Base-by-base conservation (phyloP, 768 basidiomycete species). In the Stropharia rugosoannulata region DNA sequence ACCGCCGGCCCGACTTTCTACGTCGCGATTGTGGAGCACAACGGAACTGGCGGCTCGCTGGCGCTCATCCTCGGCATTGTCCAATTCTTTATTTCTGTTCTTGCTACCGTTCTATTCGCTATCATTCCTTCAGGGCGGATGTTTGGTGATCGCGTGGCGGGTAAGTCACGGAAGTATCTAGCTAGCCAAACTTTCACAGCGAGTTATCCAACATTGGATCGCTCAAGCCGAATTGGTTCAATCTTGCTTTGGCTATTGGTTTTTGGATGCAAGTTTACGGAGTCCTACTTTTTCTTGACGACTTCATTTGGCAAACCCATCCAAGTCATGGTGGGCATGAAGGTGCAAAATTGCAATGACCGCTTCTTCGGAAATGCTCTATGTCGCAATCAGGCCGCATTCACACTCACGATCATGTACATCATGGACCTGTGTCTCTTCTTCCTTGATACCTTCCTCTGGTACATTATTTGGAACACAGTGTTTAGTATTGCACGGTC, bases 401-500 rank as follows among this genome's bases (percentile, higher is more conserved):
- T 98, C 73, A 89, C 96, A 8, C 73, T 99, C 67, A 85, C 97
- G 53, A 90, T 98, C 78, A 99, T 98, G 96, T 98, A 95, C 69
- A 76, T 97, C 78, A 98, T 98, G 96, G 97, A 98, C 68, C 75
- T 99, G 45, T 85, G 89, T 49, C 83, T 99, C 43, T 99, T 93
- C 83, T 99, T 98, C 84, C 80, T 99, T 72, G 97, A 99, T 76
- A 99, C 97, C 6, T 99, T 98, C 89, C 75, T 99, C 29, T 99
- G 97, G 97, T 99, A 95, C 68, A 95, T 98, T 75, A 98, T 98
- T 68, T 98, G 96, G 96, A 98, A 98, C 72, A 95, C 94, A 9
- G 90, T 95, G 54, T 90, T 91, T 75, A 90, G 87, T 66, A 92
- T 95, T 64, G 89, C 78, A 19, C 82, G 95, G 52, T 90, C 87